These are phyloP conservation scores for Calvatia gigantea DNA, from an alignment of 768 basidiomycete genomes.

Conservation along the genomic window DNA sequence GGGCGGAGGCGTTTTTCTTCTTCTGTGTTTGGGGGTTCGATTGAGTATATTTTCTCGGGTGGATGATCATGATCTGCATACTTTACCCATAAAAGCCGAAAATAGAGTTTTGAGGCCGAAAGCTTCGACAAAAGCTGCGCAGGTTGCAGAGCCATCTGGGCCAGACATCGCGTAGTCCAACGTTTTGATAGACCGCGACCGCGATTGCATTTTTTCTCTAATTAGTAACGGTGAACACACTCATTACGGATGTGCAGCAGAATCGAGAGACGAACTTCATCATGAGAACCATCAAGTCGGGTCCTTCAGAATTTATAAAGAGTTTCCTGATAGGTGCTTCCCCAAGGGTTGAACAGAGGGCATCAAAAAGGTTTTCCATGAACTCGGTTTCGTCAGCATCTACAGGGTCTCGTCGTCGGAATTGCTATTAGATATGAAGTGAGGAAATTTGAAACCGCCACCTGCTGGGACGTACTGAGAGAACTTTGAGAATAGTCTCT, in stretches of 20 bases:
- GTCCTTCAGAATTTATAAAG: constrained; percentile 89
- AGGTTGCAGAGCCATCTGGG: constrained; percentile 59
- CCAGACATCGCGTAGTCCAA: constrained; percentile 90
- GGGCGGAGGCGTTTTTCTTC: constrained; percentile 55
- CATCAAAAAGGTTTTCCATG: constrained; percentile 96
- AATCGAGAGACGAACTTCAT: constrained; percentile 73
- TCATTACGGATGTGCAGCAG: too few relatives aligned
- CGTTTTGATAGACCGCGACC: constrained; percentile 83
- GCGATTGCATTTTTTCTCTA: constrained; percentile 81
- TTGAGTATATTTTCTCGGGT: too few relatives aligned
- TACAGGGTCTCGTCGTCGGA: constrained; percentile 76
- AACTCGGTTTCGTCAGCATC: constrained; percentile 93
- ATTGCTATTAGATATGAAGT: constrained; percentile 56
- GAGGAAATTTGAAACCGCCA: constrained; percentile 1
- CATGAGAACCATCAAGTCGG: constrained; percentile 97
- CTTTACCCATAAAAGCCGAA: constrained; percentile 92
- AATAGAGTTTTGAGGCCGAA: constrained; percentile 89
- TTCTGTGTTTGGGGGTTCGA: constrained; percentile 40
- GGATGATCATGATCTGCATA: constrained; percentile 25
- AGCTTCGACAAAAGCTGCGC: constrained; percentile 84
- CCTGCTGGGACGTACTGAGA: constrained; percentile 58
- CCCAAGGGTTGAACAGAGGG: constrained; percentile 79
- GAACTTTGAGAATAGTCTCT: constrained; percentile 67
- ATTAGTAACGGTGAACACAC: neutral
- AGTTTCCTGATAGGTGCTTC: constrained; percentile 76